A percentile compares a stretch with the other conserved stretches of the same genome.
Evolutionary conservation across 2,329 filamentous ascomycete species (phyloP).

Genomic region (Arthroderma sp.): DNA sequence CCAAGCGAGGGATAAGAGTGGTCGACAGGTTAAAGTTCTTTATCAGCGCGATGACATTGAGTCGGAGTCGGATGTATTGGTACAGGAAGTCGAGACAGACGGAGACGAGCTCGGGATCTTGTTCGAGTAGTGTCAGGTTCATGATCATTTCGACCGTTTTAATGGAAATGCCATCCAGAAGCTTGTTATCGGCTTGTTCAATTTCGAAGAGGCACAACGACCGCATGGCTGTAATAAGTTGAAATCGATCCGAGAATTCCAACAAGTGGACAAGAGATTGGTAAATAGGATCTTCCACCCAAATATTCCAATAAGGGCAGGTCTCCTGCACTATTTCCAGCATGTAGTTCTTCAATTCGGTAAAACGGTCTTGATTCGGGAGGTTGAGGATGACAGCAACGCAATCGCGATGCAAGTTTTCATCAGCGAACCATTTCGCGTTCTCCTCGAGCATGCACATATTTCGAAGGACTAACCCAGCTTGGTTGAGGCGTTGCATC

Average conservation of each 20-base stretch:
- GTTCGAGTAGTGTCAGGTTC: constrained; percentile 26
- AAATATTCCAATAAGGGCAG: constrained; percentile 64
- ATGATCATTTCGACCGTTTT: constrained; percentile 44
- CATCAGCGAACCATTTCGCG: constrained; percentile 59
- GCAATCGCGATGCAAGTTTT: constrained; percentile 57
- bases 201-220: constrained; percentile 80
- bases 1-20: constrained; percentile 59
- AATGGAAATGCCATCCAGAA: constrained; percentile 56
- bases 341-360: constrained; percentile 80
- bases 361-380: constrained; percentile 53
- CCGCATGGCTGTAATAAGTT: constrained; percentile 65
- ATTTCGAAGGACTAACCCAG: constrained; percentile 76
- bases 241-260: constrained; percentile 60
- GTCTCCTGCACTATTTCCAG: constrained; percentile 86
- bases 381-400: constrained; percentile 71
- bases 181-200: constrained; percentile 67
- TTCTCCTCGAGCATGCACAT: constrained; percentile 94
- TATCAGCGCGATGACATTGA: constrained; percentile 64
- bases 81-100: constrained; percentile 90
- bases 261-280: constrained; percentile 49
- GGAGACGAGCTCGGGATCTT: constrained; percentile 81
- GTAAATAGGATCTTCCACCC: constrained; percentile 65
- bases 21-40: constrained; percentile 26
- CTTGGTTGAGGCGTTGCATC: constrained; percentile 69
- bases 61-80: constrained; percentile 75